Evolutionary conservation across 768 basidiomycete genomes (phyloP), one percentile per base, ranked within the genome.

Genomic region (Russula emetica): DNA sequence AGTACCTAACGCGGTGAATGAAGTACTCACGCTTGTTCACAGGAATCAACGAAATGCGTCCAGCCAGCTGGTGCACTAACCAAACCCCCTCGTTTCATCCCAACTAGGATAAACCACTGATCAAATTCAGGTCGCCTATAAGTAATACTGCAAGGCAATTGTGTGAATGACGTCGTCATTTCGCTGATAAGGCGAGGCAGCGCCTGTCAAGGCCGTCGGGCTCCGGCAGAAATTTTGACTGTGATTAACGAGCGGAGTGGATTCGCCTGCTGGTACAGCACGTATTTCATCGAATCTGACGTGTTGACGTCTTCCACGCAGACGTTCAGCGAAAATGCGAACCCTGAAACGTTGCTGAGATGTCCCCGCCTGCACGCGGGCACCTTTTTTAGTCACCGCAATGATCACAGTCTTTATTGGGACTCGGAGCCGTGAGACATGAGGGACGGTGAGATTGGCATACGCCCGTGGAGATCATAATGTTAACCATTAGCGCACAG

Each of bases 311-410:
- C 28, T 63, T 58, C 56, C 42, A 63, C 44, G 38, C 55, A 28
- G 36, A 51, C 6, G 55, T 42, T 57, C 20, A 24, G 30, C 34
- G 28, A 34, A 52, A 28, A 62, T n/a, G 28, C 49, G 42, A 7
- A 58, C 57, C 56, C 57, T 28, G 28, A 40, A 58, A 63, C 44
- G 51, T 58, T 59, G 57, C n/a, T 22, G 44, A 30, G 32, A 18
- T 30, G 40, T 28, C 16, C 22, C 34, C 9, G 26, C 16, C 24
- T 9, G 16, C 22, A 34, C 28, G 9, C 51, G 2, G 11, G 34
- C 11, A 22, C 54, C 53, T 8, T n/a, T 55, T 28, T 26, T 6
- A 13, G 34, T 28, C 7, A 20, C 28, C 14, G 51, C 7, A 42
- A 24, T 44, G 51, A 53, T 44, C 14, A n/a, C 58, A 30, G 40